Evolutionary conservation across 163 green algal genomes (phyloP).

Genomic region (Coccomyxa subellipsoidea): DNA sequence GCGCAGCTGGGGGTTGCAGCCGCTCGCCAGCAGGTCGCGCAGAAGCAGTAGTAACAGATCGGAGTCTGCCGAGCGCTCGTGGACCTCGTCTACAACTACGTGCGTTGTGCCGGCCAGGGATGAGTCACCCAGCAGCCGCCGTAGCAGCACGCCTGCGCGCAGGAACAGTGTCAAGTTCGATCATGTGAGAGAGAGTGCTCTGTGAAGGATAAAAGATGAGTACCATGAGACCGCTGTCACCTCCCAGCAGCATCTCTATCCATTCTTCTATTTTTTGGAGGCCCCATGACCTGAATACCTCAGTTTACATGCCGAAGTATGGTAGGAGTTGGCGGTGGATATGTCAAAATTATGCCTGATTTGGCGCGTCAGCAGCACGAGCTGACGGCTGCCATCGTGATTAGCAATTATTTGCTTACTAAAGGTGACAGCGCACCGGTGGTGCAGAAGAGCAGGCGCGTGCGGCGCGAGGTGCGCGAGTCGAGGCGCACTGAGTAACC

Average conservation of each 20-base stretch:
- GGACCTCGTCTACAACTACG: slow-evolving; percentile 82
- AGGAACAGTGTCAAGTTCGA: background rate
- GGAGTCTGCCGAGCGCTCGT: slow-evolving; percentile 80
- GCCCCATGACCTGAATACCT: too few species aligned
- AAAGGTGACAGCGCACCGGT: slow-evolving; percentile 72
- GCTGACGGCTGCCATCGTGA: too few species aligned
- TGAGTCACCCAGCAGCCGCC: slow-evolving; percentile 67
- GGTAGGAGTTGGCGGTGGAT: too few species aligned
- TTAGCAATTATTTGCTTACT: too few species aligned
- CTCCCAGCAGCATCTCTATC: too few species aligned
- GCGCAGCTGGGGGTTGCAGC: slow-evolving; percentile 23
- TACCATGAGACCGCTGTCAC: too few species aligned
- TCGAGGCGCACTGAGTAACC: slow-evolving; percentile 86
- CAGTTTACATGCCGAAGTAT: too few species aligned
- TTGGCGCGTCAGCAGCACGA: too few species aligned
- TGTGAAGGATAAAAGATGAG: too few species aligned
- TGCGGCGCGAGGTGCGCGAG: slow-evolving; percentile 51
- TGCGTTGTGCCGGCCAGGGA: slow-evolving; percentile 63
- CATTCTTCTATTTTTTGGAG: too few species aligned
- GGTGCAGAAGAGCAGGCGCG: slow-evolving; percentile 94
- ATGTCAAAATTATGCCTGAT: too few species aligned
- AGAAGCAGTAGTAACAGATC: slow-evolving; percentile 92
- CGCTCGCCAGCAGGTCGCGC: slow-evolving; percentile 49
- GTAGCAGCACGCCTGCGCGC: slow-evolving; percentile 73
- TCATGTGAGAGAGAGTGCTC: too few species aligned